Conservation (phyloP, 2,329 filamentous ascomycete species). For the Hymenoscyphus scutula region DNA sequence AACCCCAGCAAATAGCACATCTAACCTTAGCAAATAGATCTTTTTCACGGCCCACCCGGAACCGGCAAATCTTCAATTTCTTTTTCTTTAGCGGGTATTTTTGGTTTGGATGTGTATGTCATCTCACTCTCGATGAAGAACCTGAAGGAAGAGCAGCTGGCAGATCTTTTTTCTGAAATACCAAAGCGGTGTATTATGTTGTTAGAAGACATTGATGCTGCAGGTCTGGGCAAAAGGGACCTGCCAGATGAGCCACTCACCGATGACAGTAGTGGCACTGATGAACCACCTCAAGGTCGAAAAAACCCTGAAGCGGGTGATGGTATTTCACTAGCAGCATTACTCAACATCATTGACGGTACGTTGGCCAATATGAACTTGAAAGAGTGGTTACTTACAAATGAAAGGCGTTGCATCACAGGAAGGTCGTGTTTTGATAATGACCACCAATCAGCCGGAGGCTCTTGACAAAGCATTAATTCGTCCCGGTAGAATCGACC, state of each 20-base stretch:
- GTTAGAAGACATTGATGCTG: conserved; percentile 74
- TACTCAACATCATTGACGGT: conserved; percentile 68
- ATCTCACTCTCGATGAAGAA: conserved; percentile 61
- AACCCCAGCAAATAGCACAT: background rate
- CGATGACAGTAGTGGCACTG: too few relatives aligned
- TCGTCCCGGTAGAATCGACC: conserved; percentile 60
- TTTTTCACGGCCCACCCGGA: conserved; percentile 79
- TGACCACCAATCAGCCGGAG: conserved; percentile 67
- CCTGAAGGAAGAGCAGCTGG: conserved; percentile 66
- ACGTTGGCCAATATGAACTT: background rate
- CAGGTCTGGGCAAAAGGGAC: conserved; percentile 57
- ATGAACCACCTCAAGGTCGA: too few relatives aligned
- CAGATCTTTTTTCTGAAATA: too few relatives aligned
- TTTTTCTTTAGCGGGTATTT: conserved; percentile 66
- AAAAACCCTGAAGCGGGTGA: conserved; percentile 12
- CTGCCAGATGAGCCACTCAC: conserved; percentile 25
- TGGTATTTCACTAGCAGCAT: conserved; percentile 56
- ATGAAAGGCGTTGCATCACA: conserved; percentile 52
- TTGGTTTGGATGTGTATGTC: conserved; percentile 70
- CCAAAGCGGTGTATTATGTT: conserved; percentile 70
- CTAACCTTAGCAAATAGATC: conserved; percentile 41
- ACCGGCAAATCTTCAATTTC: conserved; percentile 75
- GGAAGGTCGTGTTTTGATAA: conserved; percentile 66
- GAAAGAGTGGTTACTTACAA: background rate
- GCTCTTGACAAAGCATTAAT: conserved; percentile 60